Base-by-base conservation (phyloP, 768 basidiomycete species). In the Tylopilus intermedius region DNA sequence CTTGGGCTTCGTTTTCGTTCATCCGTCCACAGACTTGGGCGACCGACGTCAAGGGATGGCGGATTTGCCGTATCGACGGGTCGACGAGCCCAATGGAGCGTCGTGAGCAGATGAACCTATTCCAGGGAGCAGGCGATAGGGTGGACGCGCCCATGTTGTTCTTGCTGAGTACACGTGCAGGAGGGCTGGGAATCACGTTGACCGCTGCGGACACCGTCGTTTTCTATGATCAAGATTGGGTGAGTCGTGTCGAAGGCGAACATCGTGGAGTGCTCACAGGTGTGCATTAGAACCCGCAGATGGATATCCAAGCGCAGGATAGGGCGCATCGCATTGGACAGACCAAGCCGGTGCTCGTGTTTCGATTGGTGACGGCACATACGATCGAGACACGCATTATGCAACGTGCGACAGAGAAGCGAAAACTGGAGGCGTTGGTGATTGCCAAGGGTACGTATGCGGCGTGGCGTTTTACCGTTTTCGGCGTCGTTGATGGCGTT, bases 261-360 rank as follows among this genome's bases (percentile, higher is more conserved):
- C 7, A 22, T 29, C 33, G 15, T 1, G 21, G 11, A 8, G 22
- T 43, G 45, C 55, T 61, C 15, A 62, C 33, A n/a, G 2, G 42
- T 22, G 11, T 42, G 32, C 26, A 49, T 14, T 57, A 91, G 89
- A 92, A 91, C 62, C 94, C 94, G 0, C 94, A 96, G 73, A 94
- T 94, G 84, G 95, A 99, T 58, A 76, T 90, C 2, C 95, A 99
- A 71, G 95, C 95, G 0, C 90, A 94, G 66, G 95, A 96, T 61
- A 80, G 95, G 33, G 94, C 94, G 0, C 95, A 99, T 69, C 83
- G 96, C 10, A 97, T 99, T 45, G 95, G 95, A 2, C 95, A 97
- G 71, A 96, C 83, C 27, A 84, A 76, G 58, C 92, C 93, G 1
- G 93, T 96, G 48, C 76, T 96, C 41, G 84, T 96, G 52, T 95